These are phyloP conservation scores for Nematodospora anomalae DNA, from an alignment of 1,139 yeast species.

Conservation along the genomic window DNA sequence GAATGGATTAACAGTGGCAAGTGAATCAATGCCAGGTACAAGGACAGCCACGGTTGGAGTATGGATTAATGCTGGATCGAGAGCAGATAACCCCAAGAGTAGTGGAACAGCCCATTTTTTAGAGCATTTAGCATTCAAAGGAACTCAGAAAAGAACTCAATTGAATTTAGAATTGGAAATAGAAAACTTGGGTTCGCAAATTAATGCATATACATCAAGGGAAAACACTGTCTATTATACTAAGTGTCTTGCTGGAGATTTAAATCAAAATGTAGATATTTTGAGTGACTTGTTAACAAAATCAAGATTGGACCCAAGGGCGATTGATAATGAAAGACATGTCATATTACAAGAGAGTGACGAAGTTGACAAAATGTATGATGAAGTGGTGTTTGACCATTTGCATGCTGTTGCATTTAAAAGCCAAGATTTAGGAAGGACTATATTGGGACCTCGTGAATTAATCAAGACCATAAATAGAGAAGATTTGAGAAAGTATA, in stretches of 20 bases:
- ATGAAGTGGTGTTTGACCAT: slow-evolving; percentile 97
- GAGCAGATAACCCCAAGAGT: slow-evolving; percentile 86
- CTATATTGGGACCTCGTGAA: slow-evolving; percentile 94
- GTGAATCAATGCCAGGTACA: slow-evolving; percentile 84
- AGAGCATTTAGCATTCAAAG: slow-evolving; percentile 96
- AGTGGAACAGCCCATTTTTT: slow-evolving; percentile 96
- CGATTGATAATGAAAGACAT: slow-evolving; percentile 93
- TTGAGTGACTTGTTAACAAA: slow-evolving; percentile 85
- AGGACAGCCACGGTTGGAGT: slow-evolving; percentile 97
- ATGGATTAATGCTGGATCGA: slow-evolving; percentile 96
- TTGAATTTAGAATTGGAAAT: slow-evolving; percentile 84
- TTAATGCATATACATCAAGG: slow-evolving; percentile 95
- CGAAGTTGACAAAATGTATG: slow-evolving; percentile 97
- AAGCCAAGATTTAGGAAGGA: slow-evolving; percentile 92
- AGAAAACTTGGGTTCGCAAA: slow-evolving; percentile 94
- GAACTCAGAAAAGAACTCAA: slow-evolving; percentile 83
- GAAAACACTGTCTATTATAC: slow-evolving; percentile 98
- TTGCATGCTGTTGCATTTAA: slow-evolving; percentile 89
- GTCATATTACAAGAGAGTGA: slow-evolving; percentile 95
- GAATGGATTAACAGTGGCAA: slow-evolving; percentile 92
- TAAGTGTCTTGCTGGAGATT: slow-evolving; percentile 76
- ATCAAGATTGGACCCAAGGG: slow-evolving; percentile 76
- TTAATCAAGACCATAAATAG: slow-evolving; percentile 79
- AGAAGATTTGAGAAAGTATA: slow-evolving; percentile 75
- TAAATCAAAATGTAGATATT: slow-evolving; percentile 84